Evolutionary conservation across 371 early-diverging fungal genomes (phyloP), one percentile per base, ranked within the genome.

Genomic region (Mortierella sp.): DNA sequence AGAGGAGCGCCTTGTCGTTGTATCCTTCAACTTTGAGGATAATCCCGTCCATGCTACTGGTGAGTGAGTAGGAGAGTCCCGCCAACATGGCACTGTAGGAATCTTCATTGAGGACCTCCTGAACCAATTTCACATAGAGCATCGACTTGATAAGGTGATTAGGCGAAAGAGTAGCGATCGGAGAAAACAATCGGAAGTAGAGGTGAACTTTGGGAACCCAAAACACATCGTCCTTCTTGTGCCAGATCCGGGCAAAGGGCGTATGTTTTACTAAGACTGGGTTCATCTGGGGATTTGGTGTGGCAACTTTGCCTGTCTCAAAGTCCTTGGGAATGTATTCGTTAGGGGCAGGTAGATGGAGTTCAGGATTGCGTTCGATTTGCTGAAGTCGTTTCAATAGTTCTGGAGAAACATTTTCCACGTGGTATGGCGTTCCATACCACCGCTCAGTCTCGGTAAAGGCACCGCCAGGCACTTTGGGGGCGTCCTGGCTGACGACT

Each of bases 141-240:
- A 86, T 72, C 11, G 88, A 77, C 9, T 88, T 73, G 22, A 89
- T 86, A 35, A 77, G 73, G 18, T 77, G 61, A 20, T 55, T 45
- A 6, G 90, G 89, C 10, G 85, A 81, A 12, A 75, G 67, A 0
- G 40, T 5, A 2, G 49, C 61, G 8, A 60, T 9, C 0, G 77
- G 77, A 0, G 68, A 60, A 1, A 30, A 52, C 12, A 77, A 39
- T 9, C 2, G 20, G 28, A 77, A 64, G 12, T 70, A 54, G n/a
- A 77, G 24, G 30, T 77, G 62, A 18, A 90, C 92, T 65, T 93
- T 91, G 45, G 96, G 96, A 1, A 93, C 90, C 90, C 88, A 92
- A 76, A 96, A 98, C 14, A 88, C 90, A 84, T 97, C 97, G 75
- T 97, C 97, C 78, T 94, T 94, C 84, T 97, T 96, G 84, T 95